phyloP scores from a whole-genome alignment of 345 rosid species.

The Lepidium africanum region DNA sequence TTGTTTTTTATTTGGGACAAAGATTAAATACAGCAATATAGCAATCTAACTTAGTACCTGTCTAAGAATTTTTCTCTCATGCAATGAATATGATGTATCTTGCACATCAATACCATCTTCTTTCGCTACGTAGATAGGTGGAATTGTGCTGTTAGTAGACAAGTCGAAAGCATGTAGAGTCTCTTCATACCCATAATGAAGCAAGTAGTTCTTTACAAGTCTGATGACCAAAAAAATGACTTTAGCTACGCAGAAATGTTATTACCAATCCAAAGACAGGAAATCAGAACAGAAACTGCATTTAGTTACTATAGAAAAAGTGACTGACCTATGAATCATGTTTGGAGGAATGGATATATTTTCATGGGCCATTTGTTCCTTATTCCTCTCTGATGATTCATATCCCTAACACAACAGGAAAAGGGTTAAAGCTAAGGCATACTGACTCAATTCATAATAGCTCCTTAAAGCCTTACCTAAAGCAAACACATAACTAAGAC shows the following conservation, averaged over 20 bases:
- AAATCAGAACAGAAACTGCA: background rate
- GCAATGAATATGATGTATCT: slow-evolving; percentile 58
- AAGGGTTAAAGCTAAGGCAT: background rate
- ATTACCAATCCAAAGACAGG: background rate
- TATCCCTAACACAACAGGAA: slow-evolving; percentile 43
- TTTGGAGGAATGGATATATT: slow-evolving; percentile 49
- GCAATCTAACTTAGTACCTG: slow-evolving; percentile 44
- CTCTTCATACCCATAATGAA: slow-evolving; percentile 87
- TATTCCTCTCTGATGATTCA: slow-evolving; percentile 69
- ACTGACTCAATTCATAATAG: background rate
- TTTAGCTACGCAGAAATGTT: background rate
- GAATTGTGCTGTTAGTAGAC: slow-evolving; percentile 54
- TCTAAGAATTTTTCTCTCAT: slow-evolving; percentile 59
- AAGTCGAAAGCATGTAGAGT: slow-evolving; percentile 72
- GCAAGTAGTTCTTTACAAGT: slow-evolving; percentile 70
- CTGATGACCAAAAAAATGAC: slow-evolving; percentile 31
- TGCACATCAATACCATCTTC: slow-evolving; percentile 58
- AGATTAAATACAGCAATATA: background rate
- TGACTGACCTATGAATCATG: slow-evolving; percentile 55
- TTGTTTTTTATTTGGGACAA: background rate
- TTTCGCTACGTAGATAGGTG: slow-evolving; percentile 45
- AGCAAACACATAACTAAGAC: background rate
- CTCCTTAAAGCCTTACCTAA: background rate
- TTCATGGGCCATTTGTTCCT: slow-evolving; percentile 50
- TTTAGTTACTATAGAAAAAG: background rate